Base-by-base conservation (phyloP, 106 monocot species). In the Phalaenopsis aphrodite region DNA sequence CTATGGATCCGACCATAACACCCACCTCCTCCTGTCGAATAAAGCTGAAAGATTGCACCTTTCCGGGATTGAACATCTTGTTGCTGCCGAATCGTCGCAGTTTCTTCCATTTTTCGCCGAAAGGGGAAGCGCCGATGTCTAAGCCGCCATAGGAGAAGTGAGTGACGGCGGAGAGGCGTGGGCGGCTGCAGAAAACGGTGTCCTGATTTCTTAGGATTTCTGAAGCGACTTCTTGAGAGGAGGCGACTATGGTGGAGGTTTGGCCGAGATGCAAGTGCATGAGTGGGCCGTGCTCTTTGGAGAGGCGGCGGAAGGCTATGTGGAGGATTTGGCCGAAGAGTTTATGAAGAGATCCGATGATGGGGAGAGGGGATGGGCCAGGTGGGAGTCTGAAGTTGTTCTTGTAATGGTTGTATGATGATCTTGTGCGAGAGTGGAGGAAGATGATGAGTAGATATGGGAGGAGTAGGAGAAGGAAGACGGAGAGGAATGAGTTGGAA, bases 321-420 rank as follows among this genome's bases (percentile, higher is more conserved):
- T 84, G 84, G 24, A 72, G 56, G n/a, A 58, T 38, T 12, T 37
- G 73, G 73, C 84, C 79, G 4, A 52, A 52, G 16, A 84, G 47
- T 61, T 85, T 78, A 23, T 82, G 85, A 10, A 82, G 58, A 78
- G 78, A 82, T n/a, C 85, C 85, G 55, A 85, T 79, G 85, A 85
- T 39, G n/a, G 85, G 85, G 58, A 85, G 82, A 46, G 46, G 61
- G 9, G 11, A 30, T 0, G 85, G 82, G 21, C 76, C 57, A 30
- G 85, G 85, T 36, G 85, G 85, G 30, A 78, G 77, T 61, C 64
- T 65, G 23, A n/a, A 8, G 1, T n/a, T 65, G 64, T 65, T 8
- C 24, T 19, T 21, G 5, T 8, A 19, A 65, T 24, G 23, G 64
- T 24, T 65, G 14, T 52, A 52, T 65, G 64, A 65, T 1, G 24